These are phyloP conservation scores for Beta lomatogona DNA, from an alignment of 179 eudicot species.

Conservation along the genomic window DNA sequence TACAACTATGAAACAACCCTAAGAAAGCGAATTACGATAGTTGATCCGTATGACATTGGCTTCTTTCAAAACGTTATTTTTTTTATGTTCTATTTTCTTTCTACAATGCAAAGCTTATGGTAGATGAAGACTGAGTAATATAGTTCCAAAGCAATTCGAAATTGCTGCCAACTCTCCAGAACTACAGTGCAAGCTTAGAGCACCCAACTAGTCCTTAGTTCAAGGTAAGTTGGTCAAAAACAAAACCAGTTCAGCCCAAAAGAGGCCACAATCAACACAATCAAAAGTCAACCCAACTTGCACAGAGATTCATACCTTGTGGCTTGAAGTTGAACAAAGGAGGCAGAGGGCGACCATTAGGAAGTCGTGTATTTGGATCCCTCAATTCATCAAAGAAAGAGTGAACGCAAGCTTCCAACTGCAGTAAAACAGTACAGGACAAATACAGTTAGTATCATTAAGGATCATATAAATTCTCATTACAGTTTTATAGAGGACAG, in stretches of 20 bases:
- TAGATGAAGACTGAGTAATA: not conserved
- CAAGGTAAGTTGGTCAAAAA: not conserved
- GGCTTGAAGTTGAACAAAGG: constrained; percentile 87
- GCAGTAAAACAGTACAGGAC: constrained; percentile 27
- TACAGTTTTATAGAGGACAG: not conserved
- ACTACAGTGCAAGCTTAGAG: not conserved
- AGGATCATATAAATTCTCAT: not conserved
- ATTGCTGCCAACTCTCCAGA: not conserved
- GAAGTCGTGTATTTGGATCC: constrained; percentile 89
- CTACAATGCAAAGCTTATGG: too few species aligned
- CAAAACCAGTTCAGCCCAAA: constrained; percentile 2
- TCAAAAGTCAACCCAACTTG: not conserved
- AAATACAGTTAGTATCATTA: constrained; percentile 3
- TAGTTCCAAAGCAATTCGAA: not conserved
- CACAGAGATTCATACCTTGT: constrained; percentile 49
- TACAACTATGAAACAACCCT: too few species aligned
- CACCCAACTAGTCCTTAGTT: not conserved
- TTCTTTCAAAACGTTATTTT: too few species aligned
- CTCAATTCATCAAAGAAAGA: constrained; percentile 93
- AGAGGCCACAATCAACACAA: not conserved
- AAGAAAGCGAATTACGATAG: too few species aligned
- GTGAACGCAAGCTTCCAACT: constrained; percentile 95
- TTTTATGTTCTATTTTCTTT: too few species aligned
- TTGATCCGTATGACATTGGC: too few species aligned
- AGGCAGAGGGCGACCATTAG: constrained; percentile 93